Base-by-base conservation (phyloP, 352 stramenopile genomes). In the Plasmopara halstedii region DNA sequence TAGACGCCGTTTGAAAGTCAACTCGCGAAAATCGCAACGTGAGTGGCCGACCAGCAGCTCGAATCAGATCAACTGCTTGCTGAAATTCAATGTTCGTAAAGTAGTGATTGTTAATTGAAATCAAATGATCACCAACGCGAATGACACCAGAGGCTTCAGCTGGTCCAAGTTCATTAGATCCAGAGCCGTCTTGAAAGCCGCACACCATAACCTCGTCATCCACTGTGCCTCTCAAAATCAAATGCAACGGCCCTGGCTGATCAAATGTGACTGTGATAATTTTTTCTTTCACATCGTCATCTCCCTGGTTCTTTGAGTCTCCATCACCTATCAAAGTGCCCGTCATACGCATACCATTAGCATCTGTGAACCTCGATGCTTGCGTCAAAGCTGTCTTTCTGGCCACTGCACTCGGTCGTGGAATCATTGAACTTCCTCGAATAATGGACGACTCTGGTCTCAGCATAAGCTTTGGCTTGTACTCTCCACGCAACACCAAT, bases 141-240 rank as follows among this genome's bases (percentile, higher is more conserved):
- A 94, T 89, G 9, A 82, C 78, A 10, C 80, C 77, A 1, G 76
- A 85, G 17, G 77, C 60, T 55, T 88, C 75, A 5, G 75, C 78
- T 29, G 77, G 61, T 1, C 75, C 69, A 14, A 68, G 51, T 7
- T 68, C 57, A 5, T 62, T 61, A 0, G 50, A 52, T 10, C 50
- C 37, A 2, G 41, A 51, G 3, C 56, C 50, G 17, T 81, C 54
- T 44, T 85, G 62, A 57, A 94, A 92, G 5, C 83, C 83, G 23
- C 77, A 88, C 3, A 94, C 79, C 76, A 94, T 89, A 46, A 94
- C 80, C 52, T 91, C 81, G 49, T 90, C 83, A 45, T 94, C 83
- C 17, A 94, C 82, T 1, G 83, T 94, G 33, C 79, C 79, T 49
- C 80, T 67, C 4, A 94, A 52, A 46, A 87, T 76, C 13, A 94